Conservation (phyloP, 2,329 filamentous ascomycete genomes). For the Aspergillus brasiliensis region DNA sequence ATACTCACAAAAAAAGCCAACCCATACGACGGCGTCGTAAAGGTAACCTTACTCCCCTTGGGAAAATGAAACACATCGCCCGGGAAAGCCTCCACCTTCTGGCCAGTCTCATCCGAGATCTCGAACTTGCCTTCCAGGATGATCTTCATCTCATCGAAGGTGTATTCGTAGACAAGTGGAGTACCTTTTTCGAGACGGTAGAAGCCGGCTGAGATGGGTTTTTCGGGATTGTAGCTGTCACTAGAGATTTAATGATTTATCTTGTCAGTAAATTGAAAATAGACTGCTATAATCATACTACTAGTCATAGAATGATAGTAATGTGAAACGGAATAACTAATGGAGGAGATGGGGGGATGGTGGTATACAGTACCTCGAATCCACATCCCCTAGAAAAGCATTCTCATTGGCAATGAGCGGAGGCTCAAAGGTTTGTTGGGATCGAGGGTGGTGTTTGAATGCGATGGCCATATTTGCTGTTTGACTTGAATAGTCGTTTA, state of each 20-base stretch:
- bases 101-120: constrained; percentile 64
- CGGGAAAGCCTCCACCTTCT: constrained; percentile 58
- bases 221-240: constrained; percentile 57
- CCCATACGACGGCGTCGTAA: constrained; percentile 62
- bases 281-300: too few relatives aligned
- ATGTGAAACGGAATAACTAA: neutral
- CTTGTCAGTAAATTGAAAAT: too few relatives aligned
- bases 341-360: neutral
- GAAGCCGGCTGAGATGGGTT: constrained; percentile 65
- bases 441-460: constrained; percentile 59
- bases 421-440: constrained; percentile 63
- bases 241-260: too few relatives aligned
- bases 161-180: constrained; percentile 68
- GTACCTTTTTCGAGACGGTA: constrained; percentile 70
- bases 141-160: constrained; percentile 74
- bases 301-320: too few relatives aligned
- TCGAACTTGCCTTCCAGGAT: constrained; percentile 68
- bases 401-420: constrained; percentile 69
- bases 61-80: constrained; percentile 72
- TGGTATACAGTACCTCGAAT: constrained; percentile 50
- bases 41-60: constrained; percentile 67
- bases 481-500: neutral
- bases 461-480: constrained; percentile 37
- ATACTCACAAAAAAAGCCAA: constrained; percentile 58
- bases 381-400: constrained; percentile 66